phyloP scores from a whole-genome alignment of 129 eudicot species.

The Escallonia rubra region DNA sequence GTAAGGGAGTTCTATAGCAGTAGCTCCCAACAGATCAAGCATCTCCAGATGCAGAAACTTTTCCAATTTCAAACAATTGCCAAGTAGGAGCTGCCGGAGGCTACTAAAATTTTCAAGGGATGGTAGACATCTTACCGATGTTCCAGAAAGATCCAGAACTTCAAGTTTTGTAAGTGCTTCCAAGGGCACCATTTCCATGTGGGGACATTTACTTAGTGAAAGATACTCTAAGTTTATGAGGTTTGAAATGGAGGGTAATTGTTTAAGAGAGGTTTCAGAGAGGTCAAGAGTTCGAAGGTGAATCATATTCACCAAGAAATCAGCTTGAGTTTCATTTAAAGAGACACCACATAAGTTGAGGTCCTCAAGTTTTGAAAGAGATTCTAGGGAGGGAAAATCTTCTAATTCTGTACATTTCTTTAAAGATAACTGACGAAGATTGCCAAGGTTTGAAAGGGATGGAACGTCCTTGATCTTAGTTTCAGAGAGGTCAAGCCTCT shows the following conservation, averaged over 20 bases:
- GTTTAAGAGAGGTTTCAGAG: conserved; percentile 13
- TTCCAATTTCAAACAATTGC: conserved; percentile 10
- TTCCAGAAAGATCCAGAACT: conserved; percentile 21
- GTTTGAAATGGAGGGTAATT: conserved; percentile 18
- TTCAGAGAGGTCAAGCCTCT: conserved; percentile 25
- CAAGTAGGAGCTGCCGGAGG: conserved; percentile 12
- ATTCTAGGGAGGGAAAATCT: conserved; percentile 5
- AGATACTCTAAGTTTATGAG: conserved; percentile 10
- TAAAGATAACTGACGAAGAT: conserved; percentile 15
- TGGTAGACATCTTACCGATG: conserved; percentile 10
- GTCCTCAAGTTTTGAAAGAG: conserved; percentile 21
- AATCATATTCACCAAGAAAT: conserved; percentile 16
- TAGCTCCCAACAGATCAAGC: conserved; percentile 2
- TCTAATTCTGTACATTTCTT: conserved; percentile 20
- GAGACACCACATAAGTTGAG: conserved; percentile 27
- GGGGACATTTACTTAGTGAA: conserved; percentile 13
- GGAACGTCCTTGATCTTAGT: conserved; percentile 22
- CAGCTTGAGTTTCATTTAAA: conserved; percentile 5
- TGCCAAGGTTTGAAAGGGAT: conserved; percentile 7
- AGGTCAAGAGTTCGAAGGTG: conserved; percentile 23
- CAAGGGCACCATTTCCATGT: conserved; percentile 10
- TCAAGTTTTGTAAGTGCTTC: conserved; percentile 15
- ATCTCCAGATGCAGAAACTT: conserved; percentile 5
- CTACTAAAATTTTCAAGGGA: conserved; percentile 4
- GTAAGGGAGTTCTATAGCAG: conserved; percentile 4